Evolutionary conservation across 306 rosid species (phyloP), one percentile per base, ranked within the genome.

Genomic region (Pterocarpus santalinus): DNA sequence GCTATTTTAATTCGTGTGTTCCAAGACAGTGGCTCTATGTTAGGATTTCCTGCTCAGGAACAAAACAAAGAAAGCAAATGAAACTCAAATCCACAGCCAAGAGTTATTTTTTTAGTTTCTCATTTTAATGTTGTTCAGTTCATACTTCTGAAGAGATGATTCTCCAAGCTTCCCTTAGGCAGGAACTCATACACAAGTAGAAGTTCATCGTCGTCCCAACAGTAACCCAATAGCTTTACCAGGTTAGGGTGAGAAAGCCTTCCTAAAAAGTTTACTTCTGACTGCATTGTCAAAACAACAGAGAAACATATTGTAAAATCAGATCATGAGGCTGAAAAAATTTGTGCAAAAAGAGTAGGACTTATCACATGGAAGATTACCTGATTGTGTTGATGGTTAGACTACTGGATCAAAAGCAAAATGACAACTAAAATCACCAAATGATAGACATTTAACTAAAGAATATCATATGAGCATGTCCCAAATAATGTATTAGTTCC

Each of bases 161-260:
- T 86, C 87, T 95, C 97, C 86, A 93, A 85, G 90, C 99, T 95
- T 72, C 99, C 99, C 65, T 62, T 90, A 22, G 86, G 83, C 98
- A 95, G 68, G 84, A 88, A 95, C 86, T 95, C 98, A n/a, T 95
- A 95, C 41, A 91, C 97, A 78, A 95, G 99, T 30, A 95, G 99
- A 58, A 95, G 89, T 72, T 95, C 93, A 33, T 81, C 80, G 22
- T 93, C 93, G 38, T 93, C 98, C 91, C 88, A 83, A 77, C 97
- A 93, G 58, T 88, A 95, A 53, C 99, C 99, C 79, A 93, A 77
- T 67, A 95, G 82, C 84, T 65, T 93, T 47, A 95, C 97, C 66
- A 95, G 82, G 90, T 95, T 91, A 8, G 97, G 97, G 84, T 95
- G 99, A 47, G 91, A 89, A 72, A 95, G 90, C 80, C 90, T 87